Evolutionary conservation across 768 basidiomycete species (phyloP), one percentile per base, ranked within the genome.

Genomic region (Chiua virens): DNA sequence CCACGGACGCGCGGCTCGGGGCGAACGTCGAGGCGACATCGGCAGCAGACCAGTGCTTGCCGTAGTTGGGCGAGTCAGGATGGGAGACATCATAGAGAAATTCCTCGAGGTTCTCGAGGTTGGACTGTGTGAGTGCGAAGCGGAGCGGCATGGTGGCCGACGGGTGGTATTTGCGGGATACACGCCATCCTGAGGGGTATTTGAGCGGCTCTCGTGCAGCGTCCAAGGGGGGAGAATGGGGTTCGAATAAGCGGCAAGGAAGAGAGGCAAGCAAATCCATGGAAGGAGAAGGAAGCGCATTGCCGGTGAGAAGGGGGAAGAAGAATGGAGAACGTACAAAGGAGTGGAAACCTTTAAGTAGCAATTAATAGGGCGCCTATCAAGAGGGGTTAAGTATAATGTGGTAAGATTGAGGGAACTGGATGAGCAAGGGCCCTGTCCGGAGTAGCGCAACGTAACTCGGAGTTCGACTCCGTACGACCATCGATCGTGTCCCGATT

Each of bases 61-160:
- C 78, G 41, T 77, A 80, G 47, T 61, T 69, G 15, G 68, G 61
- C 8, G 79, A 80, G 15, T 63, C 55, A 7, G 78, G 78, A 48
- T 75, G 71, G 0, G 78, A 70, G 13, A 79, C 70, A 3, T 73
- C 66, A 53, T 73, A 62, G 36, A 79, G 72, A 41, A 68, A 58
- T 45, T 73, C 69, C 20, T 77, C 75, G 14, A 80, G 53, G 32
- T 63, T 42, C 46, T 74, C 59, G 8, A 75, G 48, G 53, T 80
- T 78, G 38, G 60, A 61, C 57, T 80, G 78, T 8, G 57, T 55
- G 6, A 79, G 70, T 0, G 76, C 79, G 38, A 79, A 71, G 41
- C 77, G 76, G 32, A 79, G 62, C 11, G 78, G 79, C 23, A 79
- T 52, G 3, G 67, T 50, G 18, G 65, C 61, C 38, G 66, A 50